These are phyloP conservation scores for Wickerhamiella cacticola DNA, from an alignment of 805 yeast species.

Conservation along the genomic window DNA sequence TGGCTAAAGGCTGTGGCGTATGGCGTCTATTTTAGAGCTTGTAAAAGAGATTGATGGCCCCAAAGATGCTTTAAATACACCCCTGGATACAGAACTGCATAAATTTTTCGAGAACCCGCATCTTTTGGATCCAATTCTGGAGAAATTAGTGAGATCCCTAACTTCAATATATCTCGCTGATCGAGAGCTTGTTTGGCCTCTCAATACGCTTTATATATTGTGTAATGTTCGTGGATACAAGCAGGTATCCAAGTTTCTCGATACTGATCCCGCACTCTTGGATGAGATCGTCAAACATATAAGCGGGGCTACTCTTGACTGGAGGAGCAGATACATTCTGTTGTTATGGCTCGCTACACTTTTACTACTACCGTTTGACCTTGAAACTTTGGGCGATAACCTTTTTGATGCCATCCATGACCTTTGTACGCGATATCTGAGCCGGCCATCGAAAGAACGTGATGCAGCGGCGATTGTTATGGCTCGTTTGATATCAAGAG, in stretches of 20 bases:
- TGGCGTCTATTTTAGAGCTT: neutral
- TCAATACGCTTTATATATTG: slow-evolving; percentile 35
- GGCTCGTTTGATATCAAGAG: slow-evolving; percentile 43
- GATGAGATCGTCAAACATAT: slow-evolving; percentile 29
- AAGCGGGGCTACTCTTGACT: slow-evolving; percentile 20
- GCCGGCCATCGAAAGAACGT: slow-evolving; percentile 45
- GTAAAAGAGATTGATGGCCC: neutral
- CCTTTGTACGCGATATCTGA: slow-evolving; percentile 29
- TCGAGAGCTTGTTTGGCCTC: neutral
- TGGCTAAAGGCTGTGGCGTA: too few relatives aligned
- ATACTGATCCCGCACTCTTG: slow-evolving; percentile 46
- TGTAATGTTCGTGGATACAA: slow-evolving; percentile 58
- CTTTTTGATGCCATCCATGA: slow-evolving; percentile 30
- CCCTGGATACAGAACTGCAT: neutral
- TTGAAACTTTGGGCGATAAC: slow-evolving; percentile 32
- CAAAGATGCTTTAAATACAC: neutral
- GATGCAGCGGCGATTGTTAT: slow-evolving; percentile 41
- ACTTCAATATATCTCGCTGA: neutral
- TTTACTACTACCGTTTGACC: slow-evolving; percentile 60
- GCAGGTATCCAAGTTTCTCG: slow-evolving; percentile 44
- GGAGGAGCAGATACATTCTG: slow-evolving; percentile 41
- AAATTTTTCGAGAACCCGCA: slow-evolving; percentile 1
- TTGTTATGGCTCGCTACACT: slow-evolving; percentile 64
- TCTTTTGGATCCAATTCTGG: slow-evolving; percentile 5
- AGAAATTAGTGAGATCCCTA: neutral